Percentiles rank a stretch among this genome's conserved stretches.
phyloP scores from a whole-genome alignment of 148 eudicot genomes.

The Fagopyrum tataricum region DNA sequence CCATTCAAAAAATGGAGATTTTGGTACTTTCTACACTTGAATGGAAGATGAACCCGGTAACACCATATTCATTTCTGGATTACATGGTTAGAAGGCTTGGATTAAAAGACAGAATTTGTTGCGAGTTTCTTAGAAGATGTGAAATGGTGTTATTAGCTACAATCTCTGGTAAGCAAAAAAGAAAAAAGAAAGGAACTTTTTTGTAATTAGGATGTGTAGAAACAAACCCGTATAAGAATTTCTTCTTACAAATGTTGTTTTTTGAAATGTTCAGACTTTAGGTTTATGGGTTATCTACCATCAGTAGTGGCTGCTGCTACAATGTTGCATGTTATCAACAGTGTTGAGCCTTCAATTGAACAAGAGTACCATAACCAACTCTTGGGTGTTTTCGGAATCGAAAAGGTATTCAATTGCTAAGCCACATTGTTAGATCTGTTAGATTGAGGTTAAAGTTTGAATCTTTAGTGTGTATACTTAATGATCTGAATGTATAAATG shows the following conservation, averaged over 20 bases:
- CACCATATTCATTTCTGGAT: slow-evolving; percentile 64
- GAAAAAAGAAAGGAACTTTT: not conserved
- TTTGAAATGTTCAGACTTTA: slow-evolving; percentile 38
- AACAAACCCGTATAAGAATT: not conserved
- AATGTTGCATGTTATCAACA: slow-evolving; percentile 48
- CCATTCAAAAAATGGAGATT: slow-evolving; percentile 68
- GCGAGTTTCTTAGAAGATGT: slow-evolving; percentile 45
- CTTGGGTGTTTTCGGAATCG: slow-evolving; percentile 35
- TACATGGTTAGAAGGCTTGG: slow-evolving; percentile 51
- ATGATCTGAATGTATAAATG: not conserved
- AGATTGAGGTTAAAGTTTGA: not conserved
- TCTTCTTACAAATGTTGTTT: not conserved
- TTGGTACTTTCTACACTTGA: slow-evolving; percentile 52
- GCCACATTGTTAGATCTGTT: slow-evolving; percentile 9
- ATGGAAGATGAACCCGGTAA: slow-evolving; percentile 78
- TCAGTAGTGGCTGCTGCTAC: slow-evolving; percentile 62
- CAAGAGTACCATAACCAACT: slow-evolving; percentile 44
- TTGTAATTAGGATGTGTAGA: not conserved
- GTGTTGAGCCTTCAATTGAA: slow-evolving; percentile 37
- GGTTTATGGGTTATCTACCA: slow-evolving; percentile 48
- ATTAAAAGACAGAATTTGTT: slow-evolving; percentile 25
- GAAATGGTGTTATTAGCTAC: slow-evolving; percentile 39
- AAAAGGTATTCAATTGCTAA: slow-evolving; percentile 30
- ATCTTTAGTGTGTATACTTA: not conserved
- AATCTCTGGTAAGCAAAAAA: slow-evolving; percentile 36